phyloP scores from a whole-genome alignment of 2,329 filamentous ascomycete genomes.

The Aspergillus vadensis region DNA sequence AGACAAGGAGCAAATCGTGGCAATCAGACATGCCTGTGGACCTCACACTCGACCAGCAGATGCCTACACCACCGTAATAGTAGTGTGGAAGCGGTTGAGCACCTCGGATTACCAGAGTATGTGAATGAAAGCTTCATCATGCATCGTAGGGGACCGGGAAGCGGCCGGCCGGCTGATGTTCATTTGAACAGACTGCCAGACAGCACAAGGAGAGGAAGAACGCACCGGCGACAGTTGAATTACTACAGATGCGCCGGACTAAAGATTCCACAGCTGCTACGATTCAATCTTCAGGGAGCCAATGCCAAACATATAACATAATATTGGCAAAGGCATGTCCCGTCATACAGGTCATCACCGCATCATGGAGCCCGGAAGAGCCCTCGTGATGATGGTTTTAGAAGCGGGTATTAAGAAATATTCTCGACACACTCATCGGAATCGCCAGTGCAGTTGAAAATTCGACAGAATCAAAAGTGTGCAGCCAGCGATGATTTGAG shows the following conservation, averaged over 20 bases:
- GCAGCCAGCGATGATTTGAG: conserved; percentile 74
- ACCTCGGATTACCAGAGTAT: conserved; percentile 50
- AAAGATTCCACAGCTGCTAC: too few relatives aligned
- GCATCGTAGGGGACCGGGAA: background rate
- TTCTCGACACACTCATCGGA: conserved; percentile 74
- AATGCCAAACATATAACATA: background rate
- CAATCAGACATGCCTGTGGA: conserved; percentile 48
- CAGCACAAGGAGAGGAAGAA: background rate
- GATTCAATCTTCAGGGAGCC: background rate
- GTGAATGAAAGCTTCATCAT: conserved; percentile 42
- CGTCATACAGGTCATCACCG: conserved; percentile 51
- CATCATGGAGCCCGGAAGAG: conserved; percentile 45
- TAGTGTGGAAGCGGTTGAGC: conserved; percentile 42
- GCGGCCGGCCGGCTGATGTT: background rate
- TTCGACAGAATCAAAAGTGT: conserved; percentile 27
- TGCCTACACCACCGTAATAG: conserved; percentile 7
- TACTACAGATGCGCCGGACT: background rate
- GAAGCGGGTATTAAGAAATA: conserved; percentile 59
- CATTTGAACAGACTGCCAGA: background rate
- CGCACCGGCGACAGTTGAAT: background rate
- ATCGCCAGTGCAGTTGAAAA: conserved; percentile 64
- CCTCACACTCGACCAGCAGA: conserved; percentile 49
- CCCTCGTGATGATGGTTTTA: conserved; percentile 81
- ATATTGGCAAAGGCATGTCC: conserved; percentile 35
- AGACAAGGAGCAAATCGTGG: background rate